Conservation (phyloP, 2,329 filamentous ascomycete species). For the Apiospora phragmitis region DNA sequence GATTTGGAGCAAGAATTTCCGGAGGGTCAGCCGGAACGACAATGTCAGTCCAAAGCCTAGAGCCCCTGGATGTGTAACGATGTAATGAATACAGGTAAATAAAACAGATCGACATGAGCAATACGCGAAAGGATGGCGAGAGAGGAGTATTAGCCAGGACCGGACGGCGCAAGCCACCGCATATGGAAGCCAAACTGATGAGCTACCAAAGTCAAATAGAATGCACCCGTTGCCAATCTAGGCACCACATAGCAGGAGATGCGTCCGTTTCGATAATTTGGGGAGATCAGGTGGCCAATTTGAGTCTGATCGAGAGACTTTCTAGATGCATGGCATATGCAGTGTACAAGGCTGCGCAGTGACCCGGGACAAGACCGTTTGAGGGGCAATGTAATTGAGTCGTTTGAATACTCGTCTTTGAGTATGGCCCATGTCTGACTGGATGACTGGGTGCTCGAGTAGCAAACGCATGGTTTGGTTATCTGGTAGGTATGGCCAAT, state of each 20-base stretch:
- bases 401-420: not conserved
- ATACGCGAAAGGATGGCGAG: not conserved
- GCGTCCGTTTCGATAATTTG: not conserved
- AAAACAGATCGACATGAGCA: not conserved
- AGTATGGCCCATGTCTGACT: not conserved
- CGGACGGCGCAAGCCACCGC: not conserved
- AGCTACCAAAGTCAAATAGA: not conserved
- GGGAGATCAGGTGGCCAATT: not conserved
- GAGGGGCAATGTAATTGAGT: too few species aligned
- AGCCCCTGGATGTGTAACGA: too few species aligned
- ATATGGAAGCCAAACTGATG: not conserved
- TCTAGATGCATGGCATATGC: not conserved
- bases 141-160: not conserved
- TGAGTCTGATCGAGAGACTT: conserved; percentile 1
- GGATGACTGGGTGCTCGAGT: not conserved
- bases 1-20: not conserved
- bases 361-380: too few species aligned
- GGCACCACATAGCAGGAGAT: not conserved
- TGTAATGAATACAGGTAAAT: not conserved
- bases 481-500: not conserved
- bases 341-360: not conserved
- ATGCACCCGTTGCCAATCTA: not conserved
- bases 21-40: not conserved
- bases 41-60: not conserved
- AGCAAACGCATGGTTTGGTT: not conserved